A percentile compares a stretch with the other conserved stretches of the same genome.
These are phyloP conservation scores for Mimosa bimucronata DNA, from an alignment of 306 rosid genomes.

Conservation along the genomic window DNA sequence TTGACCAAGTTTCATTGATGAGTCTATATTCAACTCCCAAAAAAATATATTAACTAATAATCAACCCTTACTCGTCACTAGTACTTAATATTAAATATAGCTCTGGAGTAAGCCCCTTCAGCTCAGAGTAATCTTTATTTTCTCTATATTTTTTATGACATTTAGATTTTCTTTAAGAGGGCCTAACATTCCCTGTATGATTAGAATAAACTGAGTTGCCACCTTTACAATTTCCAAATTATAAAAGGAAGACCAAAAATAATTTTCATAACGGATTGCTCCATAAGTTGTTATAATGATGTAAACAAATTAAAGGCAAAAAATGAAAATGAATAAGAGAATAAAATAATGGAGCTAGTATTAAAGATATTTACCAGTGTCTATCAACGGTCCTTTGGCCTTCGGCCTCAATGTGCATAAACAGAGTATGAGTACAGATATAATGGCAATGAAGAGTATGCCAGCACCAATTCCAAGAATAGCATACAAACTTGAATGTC, in stretches of 20 bases:
- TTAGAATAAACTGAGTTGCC: slow-evolving; percentile 9
- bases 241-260: slow-evolving; percentile 25
- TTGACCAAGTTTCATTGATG: slow-evolving; percentile 17
- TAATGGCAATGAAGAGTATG: slow-evolving; percentile 66
- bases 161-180: slow-evolving; percentile 22
- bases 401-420: slow-evolving; percentile 57
- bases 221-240: slow-evolving; percentile 26
- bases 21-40: background rate
- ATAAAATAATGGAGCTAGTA: slow-evolving; percentile 4
- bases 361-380: slow-evolving; percentile 60
- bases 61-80: background rate
- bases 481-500: slow-evolving; percentile 64
- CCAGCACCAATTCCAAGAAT: slow-evolving; percentile 75
- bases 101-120: background rate
- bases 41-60: background rate
- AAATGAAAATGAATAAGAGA: slow-evolving; percentile 6
- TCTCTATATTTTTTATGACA: slow-evolving; percentile 6
- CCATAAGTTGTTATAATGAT: slow-evolving; percentile 29
- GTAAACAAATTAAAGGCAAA: background rate
- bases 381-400: slow-evolving; percentile 53
- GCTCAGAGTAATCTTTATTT: background rate
- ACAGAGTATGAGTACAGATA: slow-evolving; percentile 62
- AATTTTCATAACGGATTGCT: slow-evolving; percentile 8
- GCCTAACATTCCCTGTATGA: slow-evolving; percentile 15
- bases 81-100: background rate